These are phyloP conservation scores for Fusarium hostae DNA, from an alignment of 2,329 filamentous ascomycete species.

Conservation along the genomic window DNA sequence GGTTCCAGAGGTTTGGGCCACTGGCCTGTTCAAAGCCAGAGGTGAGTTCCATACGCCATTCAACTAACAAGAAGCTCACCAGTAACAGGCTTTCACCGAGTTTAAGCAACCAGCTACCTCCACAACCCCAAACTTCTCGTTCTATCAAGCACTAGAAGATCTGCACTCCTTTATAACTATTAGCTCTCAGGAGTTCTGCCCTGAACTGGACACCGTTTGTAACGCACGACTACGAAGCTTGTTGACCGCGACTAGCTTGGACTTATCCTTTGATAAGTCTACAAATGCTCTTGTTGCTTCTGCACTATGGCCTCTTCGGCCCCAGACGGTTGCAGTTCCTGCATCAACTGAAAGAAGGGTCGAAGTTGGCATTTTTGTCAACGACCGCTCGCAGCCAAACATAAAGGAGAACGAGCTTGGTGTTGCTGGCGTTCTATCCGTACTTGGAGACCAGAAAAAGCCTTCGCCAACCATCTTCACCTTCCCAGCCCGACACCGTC, in stretches of 20 bases:
- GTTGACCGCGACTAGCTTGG: conserved; percentile 70
- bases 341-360: conserved; percentile 64
- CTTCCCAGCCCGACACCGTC: conserved; percentile 81
- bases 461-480: conserved; percentile 83
- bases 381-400: conserved; percentile 64
- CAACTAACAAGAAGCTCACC: conserved; percentile 14
- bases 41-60: conserved; percentile 33
- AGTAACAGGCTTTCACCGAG: conserved; percentile 67
- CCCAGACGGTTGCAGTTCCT: conserved; percentile 55
- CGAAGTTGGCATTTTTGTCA: conserved; percentile 83
- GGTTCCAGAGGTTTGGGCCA: conserved; percentile 68
- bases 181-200: conserved; percentile 64
- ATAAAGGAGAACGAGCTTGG: conserved; percentile 79
- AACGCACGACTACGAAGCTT: conserved; percentile 56
- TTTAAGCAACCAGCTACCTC: conserved; percentile 50
- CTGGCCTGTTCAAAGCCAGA: conserved; percentile 62
- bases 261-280: conserved; percentile 79
- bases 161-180: conserved; percentile 66
- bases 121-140: conserved; percentile 70
- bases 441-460: conserved; percentile 78
- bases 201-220: conserved; percentile 60
- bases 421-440: conserved; percentile 80
- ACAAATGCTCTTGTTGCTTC: conserved; percentile 73
- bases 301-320: conserved; percentile 68
- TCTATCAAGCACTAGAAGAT: conserved; percentile 72